Evolutionary conservation across 202 grass and related monocot genomes (phyloP), one percentile per base, ranked within the genome.

Genomic region (Zizania palustris): DNA sequence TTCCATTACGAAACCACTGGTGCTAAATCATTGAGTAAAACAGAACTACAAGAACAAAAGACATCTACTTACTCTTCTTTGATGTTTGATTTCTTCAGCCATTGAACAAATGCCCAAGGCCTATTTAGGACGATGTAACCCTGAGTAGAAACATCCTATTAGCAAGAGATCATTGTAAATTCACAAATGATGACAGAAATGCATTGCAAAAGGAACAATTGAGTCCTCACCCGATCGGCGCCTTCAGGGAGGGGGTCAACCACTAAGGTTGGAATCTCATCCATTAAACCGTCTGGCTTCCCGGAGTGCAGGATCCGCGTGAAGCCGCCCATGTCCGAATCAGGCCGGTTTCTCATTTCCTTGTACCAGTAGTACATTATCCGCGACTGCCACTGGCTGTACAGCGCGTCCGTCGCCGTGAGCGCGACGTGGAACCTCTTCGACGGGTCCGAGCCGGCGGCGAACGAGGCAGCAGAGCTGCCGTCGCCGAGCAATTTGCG

Each of bases 81-180:
- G 19, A 99, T 99, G 21, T 83, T 76, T 41, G 89, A 78, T 20
- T n/a, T 96, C 53, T 85, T 65, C 28, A 99, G 84, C 96, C 96
- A 99, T 63, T 99, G 96, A 12, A 99, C 96, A 83, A 99, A 99
- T 9, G 96, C 96, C 91, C 89, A 99, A 77, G 96, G 96, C 85
- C 96, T 95, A 69, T 99, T 99, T 51, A 99, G 73, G 45, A 99
- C 96, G 65, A 99, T 87, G 60, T 99, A 99, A 34, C 92, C 96
- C 96, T 99, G 87, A 22, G 50, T 75, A 63, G 51, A 20, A 73
- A 37, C 60, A 48, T n/a, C 14, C 0, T 4, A 73, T 89, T n/a
- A 85, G 45, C 60, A 73, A 61, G 5, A 40, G 7, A 3, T 43
- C 43, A 60, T 46, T 18, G 11, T 22, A 21, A 55, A 10, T 12